Base-by-base conservation (phyloP, 805 yeast species). In the Lipomyces chichibuensis region DNA sequence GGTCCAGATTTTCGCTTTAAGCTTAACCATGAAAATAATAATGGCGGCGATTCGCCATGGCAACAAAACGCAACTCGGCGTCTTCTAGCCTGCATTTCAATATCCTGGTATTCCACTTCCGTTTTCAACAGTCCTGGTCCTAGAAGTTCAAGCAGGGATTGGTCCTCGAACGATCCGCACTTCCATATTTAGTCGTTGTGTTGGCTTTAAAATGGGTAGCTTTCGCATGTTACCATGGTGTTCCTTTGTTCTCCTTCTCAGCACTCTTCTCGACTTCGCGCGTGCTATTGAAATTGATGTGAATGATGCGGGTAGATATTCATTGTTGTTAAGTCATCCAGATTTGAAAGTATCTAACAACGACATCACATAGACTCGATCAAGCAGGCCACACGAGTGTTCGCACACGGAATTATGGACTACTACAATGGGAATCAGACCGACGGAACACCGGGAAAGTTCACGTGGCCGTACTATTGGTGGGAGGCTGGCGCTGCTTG, bases 401-500 rank as follows among this genome's bases (percentile, higher is more conserved):
- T 89, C 27, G 82, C 87, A 17, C 76, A 81, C 29, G 95, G 94
- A 64, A 76, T 88, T 71, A 80, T 89, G 81, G 87, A 87, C 77
- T 89, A 89, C 77, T 89, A 89, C 77, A 84, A 84, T 72, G 92
- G 92, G 25, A 73, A 77, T 69, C 76, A 83, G 46, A 77, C 82
- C 55, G 98, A 97, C 46, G 89, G 93, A 8, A 84, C 92, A 3
- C 81, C 90, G 33, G 99, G 98, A 55, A 87, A 90, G 92, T 93
- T 95, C 77, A 81, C 88, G 13, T 80, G 83, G 75, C 98, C 98
- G 0, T 93, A 94, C 82, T 94, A 94, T 83, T 94, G 98, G 99
- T 91, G 96, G 96, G 88, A 89, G 77, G 92, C 93, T 52, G 97
- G 96, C 73, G 94, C 91, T 72, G 92, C 92, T 0, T 88, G 81